Percentiles rank a stretch among this genome's conserved stretches.
Evolutionary conservation across 345 rosid genomes (phyloP).

Genomic region (Rhodomyrtus tomentosa): DNA sequence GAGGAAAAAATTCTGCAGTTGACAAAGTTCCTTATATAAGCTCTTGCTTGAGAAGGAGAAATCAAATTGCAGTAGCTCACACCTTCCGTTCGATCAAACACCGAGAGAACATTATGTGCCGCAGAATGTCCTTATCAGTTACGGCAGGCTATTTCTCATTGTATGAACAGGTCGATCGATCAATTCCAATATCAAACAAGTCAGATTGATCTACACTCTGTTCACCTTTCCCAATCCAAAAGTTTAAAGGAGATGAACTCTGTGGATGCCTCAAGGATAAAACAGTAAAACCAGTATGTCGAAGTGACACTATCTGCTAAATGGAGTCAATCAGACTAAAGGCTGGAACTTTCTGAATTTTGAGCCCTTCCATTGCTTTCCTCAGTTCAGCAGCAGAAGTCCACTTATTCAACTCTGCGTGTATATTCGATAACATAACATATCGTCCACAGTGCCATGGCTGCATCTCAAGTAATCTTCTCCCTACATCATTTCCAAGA

Average conservation of each 20-base stretch:
- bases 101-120: neutral
- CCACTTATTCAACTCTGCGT: slow-evolving; percentile 44
- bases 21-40: neutral
- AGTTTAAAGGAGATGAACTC: neutral
- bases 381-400: slow-evolving; percentile 35
- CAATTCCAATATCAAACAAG: neutral
- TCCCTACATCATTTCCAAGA: slow-evolving; percentile 39
- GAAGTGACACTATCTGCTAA: neutral
- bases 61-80: neutral
- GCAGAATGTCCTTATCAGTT: neutral
- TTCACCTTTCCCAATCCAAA: neutral
- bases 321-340: slow-evolving; percentile 26
- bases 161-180: neutral
- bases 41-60: neutral
- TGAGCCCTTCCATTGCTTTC: slow-evolving; percentile 31
- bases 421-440: slow-evolving; percentile 31
- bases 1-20: neutral
- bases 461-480: slow-evolving; percentile 31
- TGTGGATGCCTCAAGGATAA: neutral
- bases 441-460: slow-evolving; percentile 41
- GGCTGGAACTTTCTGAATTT: slow-evolving; percentile 36
- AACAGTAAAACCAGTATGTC: neutral
- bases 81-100: neutral
- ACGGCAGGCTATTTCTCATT: neutral
- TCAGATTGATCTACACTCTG: neutral